Base-by-base conservation (phyloP, 768 basidiomycete genomes). In the Agrocybe praecox region DNA sequence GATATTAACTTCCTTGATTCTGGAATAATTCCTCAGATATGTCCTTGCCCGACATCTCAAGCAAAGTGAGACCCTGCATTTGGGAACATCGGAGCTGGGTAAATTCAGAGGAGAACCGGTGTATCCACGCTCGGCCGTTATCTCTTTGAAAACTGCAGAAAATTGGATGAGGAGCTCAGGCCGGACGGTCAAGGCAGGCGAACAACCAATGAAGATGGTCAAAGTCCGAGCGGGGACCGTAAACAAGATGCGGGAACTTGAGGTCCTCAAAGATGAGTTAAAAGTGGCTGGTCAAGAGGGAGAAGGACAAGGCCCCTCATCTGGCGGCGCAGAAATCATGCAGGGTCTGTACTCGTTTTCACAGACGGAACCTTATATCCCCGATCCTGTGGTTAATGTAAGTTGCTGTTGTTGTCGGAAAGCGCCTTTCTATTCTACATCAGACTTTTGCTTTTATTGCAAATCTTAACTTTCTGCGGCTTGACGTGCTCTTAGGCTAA, bases 31-130 rank as follows among this genome's bases (percentile, higher is more conserved):
- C 42, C 21, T n/a, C 43, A 72, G 71, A 55, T 73, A 93, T 69
- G 89, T 89, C 17, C 84, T 98, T 26, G 79, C 83, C 59, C 87
- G 94, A 9, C 95, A 98, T 70, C 82, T 99, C 15, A 92, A 87
- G 64, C 88, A 90, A 57, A 92, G 89, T 54, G 89, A 99, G 71
- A 86, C 91, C 21, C 85, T 98, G 48, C 79, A 92, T 62, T 91
- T 92, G 15, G 68, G 67, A 21, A 82, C 82, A 10, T 78, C 81
- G n/a, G 89, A 94, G 66, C 76, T 96, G 51, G 96, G 96, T 45
- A 89, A 90, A 63, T 98, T 98, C 77, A 86, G 90, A 53, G 96
- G 95, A 52, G 94, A 97, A 70, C 76, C 93, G 11, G 96, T 99
- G 21, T 98, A 92, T 71, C 83, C 92, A 36, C 87, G 96, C 43